Base-by-base conservation (phyloP, 148 eudicot genomes). In the Vaccinium myrtillus region DNA sequence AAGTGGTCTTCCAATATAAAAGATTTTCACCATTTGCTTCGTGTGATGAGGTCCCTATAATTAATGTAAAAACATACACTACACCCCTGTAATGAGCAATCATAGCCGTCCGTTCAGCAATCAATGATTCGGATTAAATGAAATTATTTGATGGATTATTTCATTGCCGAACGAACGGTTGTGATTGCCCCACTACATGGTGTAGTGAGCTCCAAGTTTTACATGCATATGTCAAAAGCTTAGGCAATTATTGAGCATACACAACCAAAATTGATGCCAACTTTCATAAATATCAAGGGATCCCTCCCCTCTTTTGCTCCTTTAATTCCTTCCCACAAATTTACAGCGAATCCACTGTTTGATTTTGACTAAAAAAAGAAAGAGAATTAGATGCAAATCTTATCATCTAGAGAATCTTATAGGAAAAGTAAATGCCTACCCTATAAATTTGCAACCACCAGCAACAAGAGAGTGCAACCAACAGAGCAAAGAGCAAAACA, bases 351-450 rank as follows among this genome's bases (percentile, higher is more conserved):
- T 79, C 16, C 55, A 25, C 1, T 23, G 11, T 46, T 46, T 27
- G 55, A 81, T 65, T 53, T 16, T 76, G 79, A 13, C 83, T 78
- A 82, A 83, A 43, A 43, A 5, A 65, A 70, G 23, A 15, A 30
- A 49, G 25, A 36, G 75, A 89, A 82, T 90, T 10, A 77, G 91
- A 87, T 90, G 86, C 92, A 80, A 80, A 69, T 50, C 83, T 87
- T 84, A 88, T 87, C 87, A 46, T 77, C 19, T 65, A 50, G 25
- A 58, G 87, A 88, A 84, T 79, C 3, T 2, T 36, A 87, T 53
- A 25, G 73, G 30, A 25, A 23, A 1, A 82, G 83, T 71, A 71
- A 76, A 83, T 27, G 19, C 18, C 32, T 43, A 6, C 36, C 75
- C 11, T n/a, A 80, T 39, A 58, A 43, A 21, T 53, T 15, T 25